Evolutionary conservation across 2,329 filamentous ascomycete genomes (phyloP).

Genomic region (Fusarium acutatum): DNA sequence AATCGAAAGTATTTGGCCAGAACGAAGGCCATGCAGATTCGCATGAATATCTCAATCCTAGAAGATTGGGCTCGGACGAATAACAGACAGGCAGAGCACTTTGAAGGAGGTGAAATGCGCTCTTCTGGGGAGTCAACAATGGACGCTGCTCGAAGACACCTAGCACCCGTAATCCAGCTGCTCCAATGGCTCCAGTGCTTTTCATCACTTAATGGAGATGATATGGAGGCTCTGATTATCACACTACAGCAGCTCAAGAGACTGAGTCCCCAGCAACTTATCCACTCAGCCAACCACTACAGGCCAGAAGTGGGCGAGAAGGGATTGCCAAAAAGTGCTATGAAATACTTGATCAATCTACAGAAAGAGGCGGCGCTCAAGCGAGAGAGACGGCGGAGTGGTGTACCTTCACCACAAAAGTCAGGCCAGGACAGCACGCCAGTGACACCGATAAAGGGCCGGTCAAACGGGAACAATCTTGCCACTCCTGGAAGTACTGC

Average conservation of each 20-base stretch:
- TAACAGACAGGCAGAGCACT: conserved; percentile 94
- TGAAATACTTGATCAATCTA: conserved; percentile 84
- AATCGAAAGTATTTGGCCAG: conserved; percentile 93
- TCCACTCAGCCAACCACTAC: conserved; percentile 93
- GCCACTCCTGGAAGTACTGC: conserved; percentile 55
- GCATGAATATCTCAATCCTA: conserved; percentile 95
- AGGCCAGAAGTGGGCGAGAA: conserved; percentile 96
- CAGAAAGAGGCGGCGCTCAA: conserved; percentile 76
- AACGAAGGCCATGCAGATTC: conserved; percentile 99
- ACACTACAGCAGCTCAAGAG: conserved; percentile 90
- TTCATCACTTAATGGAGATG: conserved; percentile 85
- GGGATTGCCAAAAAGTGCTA: conserved; percentile 83
- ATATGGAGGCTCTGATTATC: conserved; percentile 85
- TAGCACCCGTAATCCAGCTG: conserved; percentile 90
- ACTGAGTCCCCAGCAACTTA: conserved; percentile 85
- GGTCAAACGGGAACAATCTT: conserved; percentile 54
- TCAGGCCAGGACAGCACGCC: conserved; percentile 51
- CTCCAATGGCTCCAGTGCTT: conserved; percentile 98
- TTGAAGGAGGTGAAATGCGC: conserved; percentile 88
- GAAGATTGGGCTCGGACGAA: conserved; percentile 97
- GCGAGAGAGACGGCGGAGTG: conserved; percentile 62
- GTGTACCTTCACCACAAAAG: conserved; percentile 54
- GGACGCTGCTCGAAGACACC: conserved; percentile 82
- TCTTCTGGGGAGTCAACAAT: conserved; percentile 87
- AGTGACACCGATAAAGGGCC: conserved; percentile 54